These are phyloP conservation scores for Salix udensis DNA, from an alignment of 345 rosid species.

Conservation along the genomic window DNA sequence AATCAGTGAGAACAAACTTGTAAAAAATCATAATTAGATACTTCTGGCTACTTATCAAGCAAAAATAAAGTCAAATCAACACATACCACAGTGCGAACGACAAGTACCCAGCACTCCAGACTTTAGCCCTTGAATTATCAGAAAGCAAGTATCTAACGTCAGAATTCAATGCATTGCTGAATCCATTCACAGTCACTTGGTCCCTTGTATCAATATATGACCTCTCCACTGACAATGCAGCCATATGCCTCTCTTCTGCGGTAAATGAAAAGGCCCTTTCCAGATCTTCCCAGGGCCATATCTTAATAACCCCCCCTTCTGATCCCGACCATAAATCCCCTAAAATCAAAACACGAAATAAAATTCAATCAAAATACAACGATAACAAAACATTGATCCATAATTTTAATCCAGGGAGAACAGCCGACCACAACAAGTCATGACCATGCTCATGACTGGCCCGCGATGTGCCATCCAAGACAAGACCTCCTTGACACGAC, in stretches of 20 bases:
- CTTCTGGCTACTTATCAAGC: neutral
- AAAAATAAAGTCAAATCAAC: neutral
- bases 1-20: neutral
- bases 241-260: slow-evolving; percentile 84
- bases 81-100: slow-evolving; percentile 80
- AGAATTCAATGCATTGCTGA: slow-evolving; percentile 33
- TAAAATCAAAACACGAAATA: slow-evolving; percentile 19
- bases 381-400: neutral
- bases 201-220: slow-evolving; percentile 81
- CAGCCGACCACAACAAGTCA: slow-evolving; percentile 20
- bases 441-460: slow-evolving; percentile 22
- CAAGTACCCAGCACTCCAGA: slow-evolving; percentile 79
- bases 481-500: slow-evolving; percentile 18
- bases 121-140: slow-evolving; percentile 66
- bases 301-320: slow-evolving; percentile 74
- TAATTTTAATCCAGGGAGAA: neutral
- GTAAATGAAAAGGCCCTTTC: slow-evolving; percentile 78
- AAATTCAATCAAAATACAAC: neutral
- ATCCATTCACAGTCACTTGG: slow-evolving; percentile 84
- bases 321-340: slow-evolving; percentile 97
- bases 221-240: slow-evolving; percentile 82
- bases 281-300: slow-evolving; percentile 96
- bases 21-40: neutral
- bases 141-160: slow-evolving; percentile 72
- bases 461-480: slow-evolving; percentile 33